A percentile compares a stretch with the other conserved stretches of the same genome.
Conservation (phyloP, 768 basidiomycete genomes). For the Rubroboletus satanas region DNA sequence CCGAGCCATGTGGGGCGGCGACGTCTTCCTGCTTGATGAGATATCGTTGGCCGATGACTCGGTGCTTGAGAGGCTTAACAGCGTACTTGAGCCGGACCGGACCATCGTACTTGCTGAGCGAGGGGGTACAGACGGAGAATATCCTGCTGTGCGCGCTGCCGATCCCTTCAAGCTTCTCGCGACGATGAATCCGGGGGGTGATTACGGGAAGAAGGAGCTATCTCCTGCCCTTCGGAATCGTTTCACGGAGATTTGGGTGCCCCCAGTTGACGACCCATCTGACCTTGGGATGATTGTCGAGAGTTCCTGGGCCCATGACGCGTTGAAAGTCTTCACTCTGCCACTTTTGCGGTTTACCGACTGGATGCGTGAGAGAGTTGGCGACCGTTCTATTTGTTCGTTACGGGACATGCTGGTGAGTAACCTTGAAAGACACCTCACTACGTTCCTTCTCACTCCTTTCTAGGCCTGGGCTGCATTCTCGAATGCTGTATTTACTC, state of each 20-base stretch:
- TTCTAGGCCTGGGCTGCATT: slow-evolving; percentile 90
- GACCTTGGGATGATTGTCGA: slow-evolving; percentile 80
- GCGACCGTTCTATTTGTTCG: slow-evolving; percentile 64
- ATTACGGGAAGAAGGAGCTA: slow-evolving; percentile 98
- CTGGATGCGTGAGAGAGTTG: slow-evolving; percentile 67
- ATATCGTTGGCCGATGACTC: slow-evolving; percentile 98
- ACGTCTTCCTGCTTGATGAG: slow-evolving; percentile 90
- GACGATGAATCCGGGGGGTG: slow-evolving; percentile 99
- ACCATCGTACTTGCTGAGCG: slow-evolving; percentile 90
- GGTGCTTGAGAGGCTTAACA: slow-evolving; percentile 94
- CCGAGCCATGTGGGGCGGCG: slow-evolving; percentile 81
- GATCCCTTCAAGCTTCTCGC: slow-evolving; percentile 84
- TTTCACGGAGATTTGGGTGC: slow-evolving; percentile 99
- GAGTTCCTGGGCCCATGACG: slow-evolving; percentile 58
- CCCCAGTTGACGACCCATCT: slow-evolving; percentile 62
- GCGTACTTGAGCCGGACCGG: slow-evolving; percentile 89
- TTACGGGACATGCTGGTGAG: slow-evolving; percentile 86
- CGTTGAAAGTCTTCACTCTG: slow-evolving; percentile 52
- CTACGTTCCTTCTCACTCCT: slow-evolving; percentile 2
- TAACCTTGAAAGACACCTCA: slow-evolving; percentile 1
- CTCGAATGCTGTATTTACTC: slow-evolving; percentile 55
- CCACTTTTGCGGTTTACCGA: slow-evolving; percentile 72
- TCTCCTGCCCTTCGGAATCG: slow-evolving; percentile 95
- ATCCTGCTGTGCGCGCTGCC: slow-evolving; percentile 62
- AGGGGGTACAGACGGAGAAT: slow-evolving; percentile 69